Evolutionary conservation across 176 grass and related monocot genomes (phyloP), one percentile per base, ranked within the genome.

Genomic region (Oropetium thomaeum): DNA sequence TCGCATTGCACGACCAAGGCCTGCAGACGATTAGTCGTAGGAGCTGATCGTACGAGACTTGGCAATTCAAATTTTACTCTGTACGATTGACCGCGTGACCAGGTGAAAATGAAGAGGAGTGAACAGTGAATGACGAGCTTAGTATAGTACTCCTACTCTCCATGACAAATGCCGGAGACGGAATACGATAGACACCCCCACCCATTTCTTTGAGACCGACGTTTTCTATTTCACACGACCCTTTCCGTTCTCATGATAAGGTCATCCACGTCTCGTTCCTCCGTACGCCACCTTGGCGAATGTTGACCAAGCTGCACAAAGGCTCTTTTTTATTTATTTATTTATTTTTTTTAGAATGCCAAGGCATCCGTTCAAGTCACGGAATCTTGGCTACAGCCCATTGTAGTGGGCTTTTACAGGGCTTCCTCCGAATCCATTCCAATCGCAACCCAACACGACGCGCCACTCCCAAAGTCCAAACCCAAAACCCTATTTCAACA

Each of bases 401-500:
- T n/a, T n/a, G n/a, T n/a, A n/a, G n/a, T n/a, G n/a, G n/a, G n/a
- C n/a, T n/a, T n/a, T n/a, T n/a, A n/a, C n/a, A n/a, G n/a, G n/a
- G n/a, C n/a, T n/a, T 23, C 37, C 3, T 5, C 12, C 22, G 23
- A 30, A 20, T 34, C 10, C 34, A 10, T 17, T 22, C 19, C 7
- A 48, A 79, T 53, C 20, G 19, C 58, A 65, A 7, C 33, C 16
- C 5, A 52, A 32, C 70, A 25, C 16, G 7, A 12, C 25, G 2
- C 0, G n/a, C n/a, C n/a, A 15, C 19, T 22, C 3, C 7, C n/a
- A n/a, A 73, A 8, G 40, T 41, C 25, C 25, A 68, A 79, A 73
- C 58, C 55, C 37, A 86, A 74, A 82, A 80, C 67, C 44, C 74
- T 64, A 61, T 27, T 47, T 19, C 81, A 33, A 0, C 26, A 8